Evolutionary conservation across 768 basidiomycete genomes (phyloP), one percentile per base, ranked within the genome.

Genomic region (Rhodosporidiobolus odoratus): DNA sequence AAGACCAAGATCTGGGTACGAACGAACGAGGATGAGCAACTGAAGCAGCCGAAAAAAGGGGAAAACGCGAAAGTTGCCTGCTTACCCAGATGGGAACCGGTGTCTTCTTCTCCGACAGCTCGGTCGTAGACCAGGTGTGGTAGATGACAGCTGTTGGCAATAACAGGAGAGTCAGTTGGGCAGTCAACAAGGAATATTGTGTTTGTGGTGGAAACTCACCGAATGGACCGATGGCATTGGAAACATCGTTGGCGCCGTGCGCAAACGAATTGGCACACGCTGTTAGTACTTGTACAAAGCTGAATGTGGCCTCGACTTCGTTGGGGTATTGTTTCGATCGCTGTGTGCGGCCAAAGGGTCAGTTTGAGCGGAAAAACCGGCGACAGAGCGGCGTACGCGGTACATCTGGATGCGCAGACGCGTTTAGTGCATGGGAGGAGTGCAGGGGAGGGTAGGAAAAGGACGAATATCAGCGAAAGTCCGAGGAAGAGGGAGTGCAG

Each of bases 191-290:
- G 41, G 17, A 9, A 30, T 45, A n/a, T n/a, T n/a, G n/a, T n/a
- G n/a, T n/a, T n/a, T n/a, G n/a, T 23, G 43, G 23, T 13, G 43
- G 12, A 45, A 23, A 45, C 43, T 35, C 38, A 30, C 41, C 48
- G 27, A 13, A 64, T 10, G 62, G 48, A 37, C 68, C 69, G 41
- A 71, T 58, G 15, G 62, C 68, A 73, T 81, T 80, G 45, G 77
- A 75, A 47, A 80, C 72, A 64, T 82, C 82, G 78, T 82, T 82
- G 70, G 81, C 77, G 23, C 82, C 82, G 75, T 83, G 82, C 6
- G 82, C 82, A 73, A 82, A 67, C 19, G 66, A 66, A 61, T 66
- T 71, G 60, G 79, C 82, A 72, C 81, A 82, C 21, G 81, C 81
- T 7, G 81, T 83, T 58, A 82, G 64, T 63, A 76, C 75, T 41